Evolutionary conservation across 352 stramenopile genomes (phyloP).

Genomic region (Halophytophthora batemanensis): DNA sequence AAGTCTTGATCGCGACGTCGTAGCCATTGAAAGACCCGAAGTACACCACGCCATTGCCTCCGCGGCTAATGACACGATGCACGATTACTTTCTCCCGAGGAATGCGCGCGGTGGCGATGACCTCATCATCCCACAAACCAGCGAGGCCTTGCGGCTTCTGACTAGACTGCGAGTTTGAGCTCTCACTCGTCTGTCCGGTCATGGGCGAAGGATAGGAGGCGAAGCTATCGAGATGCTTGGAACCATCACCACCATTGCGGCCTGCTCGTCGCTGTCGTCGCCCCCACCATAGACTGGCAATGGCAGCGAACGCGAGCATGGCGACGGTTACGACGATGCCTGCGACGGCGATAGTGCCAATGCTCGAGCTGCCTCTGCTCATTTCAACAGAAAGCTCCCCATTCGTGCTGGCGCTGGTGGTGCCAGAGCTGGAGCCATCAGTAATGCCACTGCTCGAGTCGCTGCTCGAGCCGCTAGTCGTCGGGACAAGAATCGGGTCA

Average conservation of each 20-base stretch:
- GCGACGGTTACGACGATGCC: conserved; percentile 7
- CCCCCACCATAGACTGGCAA: conserved; percentile 1
- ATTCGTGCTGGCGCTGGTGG: no score
- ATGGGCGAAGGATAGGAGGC: conserved; percentile 4
- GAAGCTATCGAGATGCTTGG: conserved; percentile 6
- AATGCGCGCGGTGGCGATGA: conserved; percentile 27
- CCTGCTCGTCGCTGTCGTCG: conserved; percentile 1
- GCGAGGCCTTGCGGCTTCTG: conserved; percentile 11
- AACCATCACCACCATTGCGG: neutral
- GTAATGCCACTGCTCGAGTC: neutral
- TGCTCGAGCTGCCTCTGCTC: neutral
- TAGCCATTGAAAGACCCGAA: conserved; percentile 19
- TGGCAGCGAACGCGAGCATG: conserved; percentile 8
- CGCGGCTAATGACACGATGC: conserved; percentile 17
- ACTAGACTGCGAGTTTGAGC: neutral
- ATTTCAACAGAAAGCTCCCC: no score
- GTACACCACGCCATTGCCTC: conserved; percentile 30
- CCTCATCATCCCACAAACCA: conserved; percentile 23
- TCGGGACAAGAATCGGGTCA: neutral
- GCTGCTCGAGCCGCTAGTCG: neutral
- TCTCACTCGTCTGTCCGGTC: conserved; percentile 3
- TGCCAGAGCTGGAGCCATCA: neutral
- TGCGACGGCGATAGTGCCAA: conserved; percentile 8
- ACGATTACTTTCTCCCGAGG: conserved; percentile 25
- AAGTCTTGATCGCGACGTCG: conserved; percentile 27